Base-by-base conservation (phyloP, 305 asterid species). In the Striga hermonthica region DNA sequence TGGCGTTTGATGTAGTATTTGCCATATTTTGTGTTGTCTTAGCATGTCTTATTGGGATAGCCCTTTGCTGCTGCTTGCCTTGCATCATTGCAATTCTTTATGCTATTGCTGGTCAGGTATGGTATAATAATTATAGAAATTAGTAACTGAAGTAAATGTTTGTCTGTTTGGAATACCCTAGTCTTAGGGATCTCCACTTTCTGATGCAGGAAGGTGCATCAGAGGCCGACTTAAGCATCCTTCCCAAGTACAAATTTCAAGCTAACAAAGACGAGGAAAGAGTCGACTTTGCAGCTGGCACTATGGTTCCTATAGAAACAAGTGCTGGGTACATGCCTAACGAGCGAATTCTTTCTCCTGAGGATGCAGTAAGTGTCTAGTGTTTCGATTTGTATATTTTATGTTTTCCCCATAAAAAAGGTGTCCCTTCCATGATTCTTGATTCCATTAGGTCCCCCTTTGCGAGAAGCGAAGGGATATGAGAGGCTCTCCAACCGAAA, bases 51-150 rank as follows among this genome's bases (percentile, higher is more conserved):
- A 87, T 92, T 49, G 96, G 97, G 69, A 78, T 92, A 55, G 96
- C 96, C 60, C 86, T 89, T 62, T 89, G 98, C 80, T 90, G 97
- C 82, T 92, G 98, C 93, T 78, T 92, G 73, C 98, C 98, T 66
- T 92, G 98, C 83, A 92, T 92, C 80, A 92, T 90, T 58, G 96
- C 97, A 62, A 78, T 92, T 78, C 96, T 92, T 68, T 92, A 90
- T 79, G 96, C 97, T 39, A 90, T 92, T 74, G 92, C 96, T 64
- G 97, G 98, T 70, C 97, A 92, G 95, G 97, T 87, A 84, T 34
- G 68, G 45, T 37, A 28, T 4, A 57, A 41, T 34, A 1, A 50
- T 4, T 57, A 41, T 61, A 22, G 6, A 4, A 11, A 31, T 10
- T 28, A 35, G 3, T 8, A 49, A 49, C 1, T 43, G 37, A 43